Evolutionary conservation across 176 grass and related monocot species (phyloP).

Genomic region (Miscanthus lutarioriparius): DNA sequence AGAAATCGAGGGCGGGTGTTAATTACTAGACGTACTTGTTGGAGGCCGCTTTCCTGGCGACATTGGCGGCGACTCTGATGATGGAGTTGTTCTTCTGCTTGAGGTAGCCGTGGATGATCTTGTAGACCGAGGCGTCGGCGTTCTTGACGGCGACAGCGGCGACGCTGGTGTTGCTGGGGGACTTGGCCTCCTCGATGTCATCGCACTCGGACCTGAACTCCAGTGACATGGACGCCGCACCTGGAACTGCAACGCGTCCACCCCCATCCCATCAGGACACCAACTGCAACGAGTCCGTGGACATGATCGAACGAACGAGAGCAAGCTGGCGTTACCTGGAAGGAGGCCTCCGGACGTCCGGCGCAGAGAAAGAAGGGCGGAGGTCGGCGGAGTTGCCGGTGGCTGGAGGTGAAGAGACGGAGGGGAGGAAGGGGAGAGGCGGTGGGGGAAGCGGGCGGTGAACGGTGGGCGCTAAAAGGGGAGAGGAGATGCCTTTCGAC

Average conservation of each 20-base stretch:
- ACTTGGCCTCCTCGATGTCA: conserved; percentile 72
- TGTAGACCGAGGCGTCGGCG: conserved; percentile 57
- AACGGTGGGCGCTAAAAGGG: conserved; percentile 41
- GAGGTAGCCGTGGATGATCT: conserved; percentile 63
- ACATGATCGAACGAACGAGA: neutral
- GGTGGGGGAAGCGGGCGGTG: neutral
- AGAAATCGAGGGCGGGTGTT: neutral
- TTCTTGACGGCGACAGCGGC: conserved; percentile 52
- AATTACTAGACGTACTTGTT: conserved; percentile 39
- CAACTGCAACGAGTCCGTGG: neutral
- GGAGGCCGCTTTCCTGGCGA: conserved; percentile 53
- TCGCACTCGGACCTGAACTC: conserved; percentile 58
- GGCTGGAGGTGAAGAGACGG: neutral
- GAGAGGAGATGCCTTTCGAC: conserved; percentile 51
- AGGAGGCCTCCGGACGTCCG: neutral
- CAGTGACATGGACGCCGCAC: conserved; percentile 54
- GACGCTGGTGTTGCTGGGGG: conserved; percentile 55
- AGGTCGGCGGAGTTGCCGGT: neutral
- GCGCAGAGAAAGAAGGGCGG: neutral
- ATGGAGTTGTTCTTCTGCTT: conserved; percentile 82
- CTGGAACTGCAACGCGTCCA: conserved; percentile 18
- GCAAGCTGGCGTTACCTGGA: conserved; percentile 24
- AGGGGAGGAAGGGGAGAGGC: neutral
- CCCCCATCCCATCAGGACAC: conserved; percentile 10
- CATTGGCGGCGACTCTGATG: conserved; percentile 55